Evolutionary conservation across 306 rosid genomes (phyloP), one percentile per base, ranked within the genome.

Genomic region (Myrica gale): DNA sequence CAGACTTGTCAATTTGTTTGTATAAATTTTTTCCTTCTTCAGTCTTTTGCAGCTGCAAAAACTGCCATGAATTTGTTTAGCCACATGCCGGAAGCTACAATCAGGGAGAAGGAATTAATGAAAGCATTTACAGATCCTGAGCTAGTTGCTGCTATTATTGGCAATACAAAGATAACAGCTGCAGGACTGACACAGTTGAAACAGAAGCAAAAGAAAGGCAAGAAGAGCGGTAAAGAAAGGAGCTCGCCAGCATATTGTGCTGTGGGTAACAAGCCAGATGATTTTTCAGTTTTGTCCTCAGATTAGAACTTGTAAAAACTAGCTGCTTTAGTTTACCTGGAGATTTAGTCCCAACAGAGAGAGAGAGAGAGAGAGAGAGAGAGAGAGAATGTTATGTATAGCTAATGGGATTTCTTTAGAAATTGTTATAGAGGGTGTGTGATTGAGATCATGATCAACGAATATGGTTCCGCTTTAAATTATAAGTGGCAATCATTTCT

Each of bases 41-140:
- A 54, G 39, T 65, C 9, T 66, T 61, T 52, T 78, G 45, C 43
- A 95, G 99, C 96, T 78, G 96, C 97, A 69, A 95, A 95, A 82
- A 92, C 89, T 71, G 97, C 97, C 53, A 87, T 92, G 96, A 95
- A 89, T 83, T 74, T 95, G 79, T 95, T 95, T 88, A 89, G 97
- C 86, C 99, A 95, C 87, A 95, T 81, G 91, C 89, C 90, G 0
- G 97, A 95, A 68, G 85, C 97, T 67, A 86, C 97, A 39, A 80
- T 1, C 56, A 89, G 97, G 78, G 99, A 95, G 88, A 90, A 92
- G 78, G 99, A 95, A 83, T 83, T 92, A 86, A 92, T 92, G 89
- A 95, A 95, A 81, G 99, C 99, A 15, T 95, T 97, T 79, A 95
- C 97, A 7, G 99, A 92, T 84, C 92, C 99, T 20, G 97, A 95